Percentiles rank a stretch among this genome's conserved stretches.
phyloP scores from a whole-genome alignment of 208 protist genomes.

The Wallacemonas collosoma region DNA sequence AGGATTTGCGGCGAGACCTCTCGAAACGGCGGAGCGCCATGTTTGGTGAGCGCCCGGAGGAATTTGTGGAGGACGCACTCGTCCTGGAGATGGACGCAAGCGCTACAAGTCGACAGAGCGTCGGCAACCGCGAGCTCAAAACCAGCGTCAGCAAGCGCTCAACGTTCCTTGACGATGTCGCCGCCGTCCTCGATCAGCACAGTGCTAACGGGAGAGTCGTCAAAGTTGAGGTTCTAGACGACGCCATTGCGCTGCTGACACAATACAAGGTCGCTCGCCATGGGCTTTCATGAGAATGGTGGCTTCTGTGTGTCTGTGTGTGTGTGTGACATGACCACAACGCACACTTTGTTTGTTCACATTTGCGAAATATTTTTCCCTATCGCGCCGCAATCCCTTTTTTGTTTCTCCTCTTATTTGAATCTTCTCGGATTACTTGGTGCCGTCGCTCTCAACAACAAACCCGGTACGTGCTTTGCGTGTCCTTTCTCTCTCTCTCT shows the following conservation, averaged over 20 bases:
- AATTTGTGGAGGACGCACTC: slow-evolving; percentile 10
- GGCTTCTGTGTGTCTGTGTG: no score
- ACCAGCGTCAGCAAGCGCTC: slow-evolving; percentile 19
- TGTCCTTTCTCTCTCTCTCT: no score
- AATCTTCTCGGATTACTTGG: no score
- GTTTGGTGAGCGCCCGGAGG: slow-evolving; percentile 40
- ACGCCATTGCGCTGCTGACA: slow-evolving; percentile 44
- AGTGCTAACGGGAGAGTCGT: slow-evolving; percentile 36
- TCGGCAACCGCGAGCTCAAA: slow-evolving; percentile 1
- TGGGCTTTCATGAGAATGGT: slow-evolving; percentile 28
- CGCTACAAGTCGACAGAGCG: neutral
- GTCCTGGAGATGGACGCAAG: slow-evolving; percentile 16
- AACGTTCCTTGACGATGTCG: slow-evolving; percentile 59
- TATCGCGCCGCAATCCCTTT: no score
- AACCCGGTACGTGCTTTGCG: no score
- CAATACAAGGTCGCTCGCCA: slow-evolving; percentile 68
- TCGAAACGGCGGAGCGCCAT: slow-evolving; percentile 41
- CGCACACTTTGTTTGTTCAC: no score
- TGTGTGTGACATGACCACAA: no score
- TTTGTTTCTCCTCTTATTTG: no score
- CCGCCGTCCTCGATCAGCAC: slow-evolving; percentile 41
- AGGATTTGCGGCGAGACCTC: slow-evolving; percentile 55
- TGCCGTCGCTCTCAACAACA: no score
- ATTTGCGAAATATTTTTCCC: no score
- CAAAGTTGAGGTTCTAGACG: slow-evolving; percentile 51